Evolutionary conservation across 1,284 basidiomycete species (phyloP).

Genomic region (Apiotrichum sp.): DNA sequence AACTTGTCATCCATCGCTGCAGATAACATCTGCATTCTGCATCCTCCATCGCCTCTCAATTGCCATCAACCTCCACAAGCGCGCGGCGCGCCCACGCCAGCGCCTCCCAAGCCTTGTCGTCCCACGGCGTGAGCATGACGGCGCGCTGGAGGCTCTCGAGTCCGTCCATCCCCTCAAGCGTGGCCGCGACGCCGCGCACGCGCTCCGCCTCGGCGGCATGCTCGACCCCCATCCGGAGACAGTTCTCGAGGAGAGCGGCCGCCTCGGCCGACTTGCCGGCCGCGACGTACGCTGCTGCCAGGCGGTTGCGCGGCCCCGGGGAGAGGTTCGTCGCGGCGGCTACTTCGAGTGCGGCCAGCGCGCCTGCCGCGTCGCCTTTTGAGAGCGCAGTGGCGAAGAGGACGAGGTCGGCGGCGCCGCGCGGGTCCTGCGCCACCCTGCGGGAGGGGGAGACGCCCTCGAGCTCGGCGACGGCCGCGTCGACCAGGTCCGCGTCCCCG

Average conservation of each 20-base stretch:
- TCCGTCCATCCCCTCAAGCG: slow-evolving; percentile 29
- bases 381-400: slow-evolving; percentile 24
- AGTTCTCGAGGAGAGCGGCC: slow-evolving; percentile 24
- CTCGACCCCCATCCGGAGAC: slow-evolving; percentile 1
- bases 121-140: slow-evolving; percentile 62
- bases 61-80: not conserved
- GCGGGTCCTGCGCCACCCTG: slow-evolving; percentile 25
- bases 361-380: slow-evolving; percentile 14
- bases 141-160: slow-evolving; percentile 56
- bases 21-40: too few relatives aligned
- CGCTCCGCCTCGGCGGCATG: slow-evolving; percentile 27
- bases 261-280: slow-evolving; percentile 28
- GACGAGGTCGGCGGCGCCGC: slow-evolving; percentile 29
- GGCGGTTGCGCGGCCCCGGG: slow-evolving; percentile 14
- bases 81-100: slow-evolving; percentile 32
- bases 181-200: slow-evolving; percentile 28
- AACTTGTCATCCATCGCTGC: too few relatives aligned
- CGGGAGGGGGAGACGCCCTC: slow-evolving; percentile 35
- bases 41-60: too few relatives aligned
- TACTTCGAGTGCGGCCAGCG: slow-evolving; percentile 15
- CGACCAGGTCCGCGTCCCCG: slow-evolving; percentile 69
- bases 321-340: slow-evolving; percentile 6
- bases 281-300: slow-evolving; percentile 23
- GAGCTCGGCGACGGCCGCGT: slow-evolving; percentile 80
- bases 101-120: slow-evolving; percentile 54